Evolutionary conservation across 768 basidiomycete genomes (phyloP), one percentile per base, ranked within the genome.

Genomic region (Boletus edulis): DNA sequence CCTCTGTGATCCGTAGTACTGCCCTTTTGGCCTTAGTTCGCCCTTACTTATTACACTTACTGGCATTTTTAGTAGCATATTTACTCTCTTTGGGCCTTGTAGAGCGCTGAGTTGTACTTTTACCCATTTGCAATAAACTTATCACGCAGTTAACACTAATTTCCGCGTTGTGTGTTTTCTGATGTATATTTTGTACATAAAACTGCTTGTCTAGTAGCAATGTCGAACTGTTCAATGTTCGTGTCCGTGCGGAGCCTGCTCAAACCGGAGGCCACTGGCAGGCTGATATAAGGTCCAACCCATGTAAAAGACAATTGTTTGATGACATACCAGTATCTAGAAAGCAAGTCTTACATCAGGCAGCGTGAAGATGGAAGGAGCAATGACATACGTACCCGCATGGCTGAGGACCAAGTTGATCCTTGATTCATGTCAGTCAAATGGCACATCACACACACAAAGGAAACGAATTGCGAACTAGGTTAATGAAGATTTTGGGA

Each of bases 401-500:
- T 49, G 91, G 72, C 60, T 84, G 86, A 67, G 93, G 82, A 56
- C 92, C 90, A 51, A 89, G 85, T 73, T 92, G 85, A 77, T 98
- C 94, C 91, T 94, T 49, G 40, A 50, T 42, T 37, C 46, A 31
- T 17, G 62, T 56, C 50, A 60, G 52, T 44, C 47, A 57, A 47
- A 44, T 6, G 13, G 46, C 5, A 35, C 35, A 24, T 15, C 27
- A 44, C 38, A 39, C 22, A 31, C 15, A n/a, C n/a, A n/a, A 32
- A 60, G 37, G 15, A 40, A 49, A 50, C 41, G 41, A 40, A 17
- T 39, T 39, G 75, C 89, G 56, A 63, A 94, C 94, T 69, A 99
- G 71, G 76, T 98, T 98, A 71, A 99, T 94, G 67, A 83, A 98
- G 56, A 98, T 85, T 77, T 94, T 95, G 6, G 97, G 97, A 69